A percentile compares a stretch with the other conserved stretches of the same genome.
Conservation (phyloP, 139 green algal genomes). For the Volvox reticuliferus region DNA sequence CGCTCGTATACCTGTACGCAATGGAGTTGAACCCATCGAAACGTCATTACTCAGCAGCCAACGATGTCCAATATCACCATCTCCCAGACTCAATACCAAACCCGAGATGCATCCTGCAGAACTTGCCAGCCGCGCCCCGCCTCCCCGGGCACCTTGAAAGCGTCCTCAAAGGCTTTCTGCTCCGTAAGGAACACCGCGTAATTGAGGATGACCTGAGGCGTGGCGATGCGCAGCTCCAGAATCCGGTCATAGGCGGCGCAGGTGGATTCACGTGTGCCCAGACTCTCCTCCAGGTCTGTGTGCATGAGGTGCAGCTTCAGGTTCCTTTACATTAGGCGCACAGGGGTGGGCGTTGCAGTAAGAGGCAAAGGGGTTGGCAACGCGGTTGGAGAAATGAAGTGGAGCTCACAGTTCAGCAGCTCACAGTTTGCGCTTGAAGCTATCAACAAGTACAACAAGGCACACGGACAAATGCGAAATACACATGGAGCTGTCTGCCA, state of each 20-base stretch:
- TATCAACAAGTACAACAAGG: no score
- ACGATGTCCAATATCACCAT: no score
- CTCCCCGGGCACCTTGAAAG: slow-evolving; percentile 77
- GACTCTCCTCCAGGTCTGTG: slow-evolving; percentile 95
- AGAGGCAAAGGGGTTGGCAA: no score
- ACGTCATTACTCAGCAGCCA: no score
- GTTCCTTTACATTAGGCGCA: slow-evolving; percentile 30
- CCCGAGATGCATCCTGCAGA: no score
- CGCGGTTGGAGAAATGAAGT: no score
- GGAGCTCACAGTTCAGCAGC: no score
- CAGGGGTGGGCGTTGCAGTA: no score
- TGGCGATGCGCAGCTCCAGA: slow-evolving; percentile 94
- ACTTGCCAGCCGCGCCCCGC: neutral
- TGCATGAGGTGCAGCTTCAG: slow-evolving; percentile 88
- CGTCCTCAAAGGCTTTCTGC: slow-evolving; percentile 91
- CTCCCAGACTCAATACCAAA: no score
- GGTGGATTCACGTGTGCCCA: slow-evolving; percentile 90
- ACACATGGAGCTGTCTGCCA: no score
- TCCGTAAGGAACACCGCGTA: slow-evolving; percentile 93
- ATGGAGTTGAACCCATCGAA: neutral
- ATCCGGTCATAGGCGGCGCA: slow-evolving; percentile 90
- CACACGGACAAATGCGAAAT: no score
- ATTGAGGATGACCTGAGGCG: slow-evolving; percentile 97
- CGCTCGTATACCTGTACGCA: slow-evolving; percentile 89
- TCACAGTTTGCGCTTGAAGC: no score